Percentiles rank a stretch among this genome's conserved stretches.
Conservation (phyloP, 1,284 basidiomycete genomes). For the Crucibulum parvulum region DNA sequence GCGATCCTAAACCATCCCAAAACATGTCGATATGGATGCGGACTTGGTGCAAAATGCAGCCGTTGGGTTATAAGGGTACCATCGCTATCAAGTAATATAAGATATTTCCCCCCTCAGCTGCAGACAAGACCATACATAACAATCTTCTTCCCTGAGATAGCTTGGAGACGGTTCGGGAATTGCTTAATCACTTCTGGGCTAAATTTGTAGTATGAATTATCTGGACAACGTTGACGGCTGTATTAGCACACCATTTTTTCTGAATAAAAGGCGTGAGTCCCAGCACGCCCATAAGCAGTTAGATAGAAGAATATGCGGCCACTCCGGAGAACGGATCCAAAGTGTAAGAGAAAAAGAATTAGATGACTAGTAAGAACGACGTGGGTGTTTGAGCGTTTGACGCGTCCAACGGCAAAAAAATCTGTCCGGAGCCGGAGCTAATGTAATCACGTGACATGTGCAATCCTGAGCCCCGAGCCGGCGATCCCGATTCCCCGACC, state of each 20-base stretch:
- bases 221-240: background rate
- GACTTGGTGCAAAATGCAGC: constrained; percentile 70
- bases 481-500: too few species aligned
- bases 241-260: constrained; percentile 53
- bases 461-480: too few species aligned
- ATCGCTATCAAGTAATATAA: constrained; percentile 31
- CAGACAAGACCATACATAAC: constrained; percentile 61
- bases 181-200: constrained; percentile 64
- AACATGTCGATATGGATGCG: constrained; percentile 71
- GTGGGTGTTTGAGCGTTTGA: too few species aligned
- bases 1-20: constrained; percentile 79
- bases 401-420: too few species aligned
- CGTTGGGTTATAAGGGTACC: constrained; percentile 84
- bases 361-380: too few species aligned
- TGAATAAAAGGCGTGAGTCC: constrained; percentile 67
- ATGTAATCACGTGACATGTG: too few species aligned
- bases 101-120: background rate
- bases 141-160: constrained; percentile 67
- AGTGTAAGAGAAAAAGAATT: too few species aligned
- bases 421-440: too few species aligned
- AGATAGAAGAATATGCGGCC: too few species aligned
- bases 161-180: constrained; percentile 66
- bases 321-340: too few species aligned
- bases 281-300: constrained; percentile 58
- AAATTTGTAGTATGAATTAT: background rate